Evolutionary conservation across 805 yeast species (phyloP), one percentile per base, ranked within the genome.

Genomic region (Saccharomyces mikatae): DNA sequence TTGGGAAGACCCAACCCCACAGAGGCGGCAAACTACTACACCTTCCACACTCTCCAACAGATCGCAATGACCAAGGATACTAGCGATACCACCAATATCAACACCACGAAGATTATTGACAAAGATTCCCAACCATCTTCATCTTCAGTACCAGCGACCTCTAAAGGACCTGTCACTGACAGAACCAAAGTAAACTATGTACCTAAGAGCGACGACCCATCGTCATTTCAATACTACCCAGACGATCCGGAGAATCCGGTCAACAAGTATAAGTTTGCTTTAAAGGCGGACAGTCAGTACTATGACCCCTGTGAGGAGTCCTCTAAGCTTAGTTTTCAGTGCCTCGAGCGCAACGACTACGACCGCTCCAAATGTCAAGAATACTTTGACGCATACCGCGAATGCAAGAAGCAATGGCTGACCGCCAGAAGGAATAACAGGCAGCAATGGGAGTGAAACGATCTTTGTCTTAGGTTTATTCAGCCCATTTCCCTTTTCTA

Each of bases 221-320:
- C 54, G 9, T 52, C 62, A 9, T 69, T 57, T 56, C 61, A 64
- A 44, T 70, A 65, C 50, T 70, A 87, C 63, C 98, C 98, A 0
- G 99, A 94, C 60, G 82, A 83, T 53, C 98, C 98, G 26, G 83
- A 86, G 8, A 80, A 84, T 44, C 78, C 80, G 52, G 72, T 81
- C 27, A 91, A 88, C 66, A 83, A 83, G 64, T 79, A 79, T 58
- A 75, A 81, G 55, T 90, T 90, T 76, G 76, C 82, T 0, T 72
- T 80, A 17, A 91, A 92, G 63, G 91, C 80, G 32, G 86, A 95
- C 3, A 84, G 96, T 6, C 82, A 86, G 66, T 94, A 78, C 69
- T 92, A 86, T 64, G 97, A 92, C 67, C 99, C 99, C 0, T 92
- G 99, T 70, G 86, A 84, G 49, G 94, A 90, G 64, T 84, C 94